phyloP scores from a whole-genome alignment of 1,284 basidiomycete species.

The Ceraceosorus guamensis region DNA sequence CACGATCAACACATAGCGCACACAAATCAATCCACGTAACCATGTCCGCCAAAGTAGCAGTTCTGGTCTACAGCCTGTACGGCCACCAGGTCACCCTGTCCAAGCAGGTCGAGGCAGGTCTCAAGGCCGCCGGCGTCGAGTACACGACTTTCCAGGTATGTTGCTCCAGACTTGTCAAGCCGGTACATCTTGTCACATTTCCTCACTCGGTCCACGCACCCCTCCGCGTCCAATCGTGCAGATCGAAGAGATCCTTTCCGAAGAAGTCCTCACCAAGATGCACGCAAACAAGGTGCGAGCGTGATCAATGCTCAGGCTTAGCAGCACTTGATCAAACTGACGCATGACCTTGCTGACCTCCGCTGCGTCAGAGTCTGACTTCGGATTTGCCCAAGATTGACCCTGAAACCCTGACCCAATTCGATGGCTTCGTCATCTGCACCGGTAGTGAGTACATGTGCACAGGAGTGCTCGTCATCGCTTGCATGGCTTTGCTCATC shows the following conservation, averaged over 20 bases:
- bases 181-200: neutral
- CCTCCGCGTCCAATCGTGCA: slow-evolving; percentile 44
- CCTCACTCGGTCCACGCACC: neutral
- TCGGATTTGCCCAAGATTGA: slow-evolving; percentile 57
- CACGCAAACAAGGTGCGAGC: slow-evolving; percentile 55
- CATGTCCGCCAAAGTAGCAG: slow-evolving; percentile 23
- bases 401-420: slow-evolving; percentile 59
- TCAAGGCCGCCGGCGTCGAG: slow-evolving; percentile 64
- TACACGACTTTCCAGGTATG: slow-evolving; percentile 57
- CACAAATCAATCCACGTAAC: neutral
- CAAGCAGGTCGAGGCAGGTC: slow-evolving; percentile 66
- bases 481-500: too few relatives aligned
- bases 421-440: slow-evolving; percentile 57
- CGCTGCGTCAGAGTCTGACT: neutral
- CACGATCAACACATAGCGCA: neutral
- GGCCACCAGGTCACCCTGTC: slow-evolving; percentile 58
- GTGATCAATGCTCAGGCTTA: neutral
- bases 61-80: slow-evolving; percentile 27
- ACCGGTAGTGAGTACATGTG: slow-evolving; percentile 50
- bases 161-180: neutral
- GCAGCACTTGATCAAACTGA: neutral
- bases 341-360: too few relatives aligned
- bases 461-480: too few relatives aligned
- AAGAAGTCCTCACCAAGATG: slow-evolving; percentile 70
- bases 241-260: slow-evolving; percentile 73